These are phyloP conservation scores for Fusarium poae DNA, from an alignment of 2,329 filamentous ascomycete genomes.

Conservation along the genomic window DNA sequence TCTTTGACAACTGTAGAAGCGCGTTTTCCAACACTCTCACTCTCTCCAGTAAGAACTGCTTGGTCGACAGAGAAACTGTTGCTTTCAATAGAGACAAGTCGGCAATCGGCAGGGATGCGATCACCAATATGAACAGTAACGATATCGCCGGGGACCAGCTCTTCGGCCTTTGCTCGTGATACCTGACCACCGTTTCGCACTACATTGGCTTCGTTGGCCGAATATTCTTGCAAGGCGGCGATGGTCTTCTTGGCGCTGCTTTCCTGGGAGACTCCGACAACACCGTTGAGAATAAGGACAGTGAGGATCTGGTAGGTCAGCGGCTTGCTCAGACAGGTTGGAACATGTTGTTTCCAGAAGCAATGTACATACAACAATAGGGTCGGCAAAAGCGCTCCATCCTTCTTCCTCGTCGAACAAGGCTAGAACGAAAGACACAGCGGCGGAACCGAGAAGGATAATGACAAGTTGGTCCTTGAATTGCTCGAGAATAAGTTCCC, in stretches of 20 bases:
- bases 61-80: slow-evolving; percentile 98
- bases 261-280: slow-evolving; percentile 98
- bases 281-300: slow-evolving; percentile 94
- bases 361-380: slow-evolving; percentile 80
- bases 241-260: slow-evolving; percentile 99
- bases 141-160: slow-evolving; percentile 94
- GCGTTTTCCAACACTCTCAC: slow-evolving; percentile 95
- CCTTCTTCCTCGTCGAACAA: slow-evolving; percentile 93
- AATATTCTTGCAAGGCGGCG: slow-evolving; percentile 97
- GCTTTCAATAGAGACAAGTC: slow-evolving; percentile 89
- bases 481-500: slow-evolving; percentile 97
- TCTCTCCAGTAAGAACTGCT: slow-evolving; percentile 96
- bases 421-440: slow-evolving; percentile 91
- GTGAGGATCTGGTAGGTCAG: slow-evolving; percentile 77
- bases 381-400: slow-evolving; percentile 98
- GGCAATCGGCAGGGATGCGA: slow-evolving; percentile 94
- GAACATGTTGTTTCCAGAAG: slow-evolving; percentile 7
- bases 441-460: slow-evolving; percentile 92
- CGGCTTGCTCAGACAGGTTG: slow-evolving; percentile 5
- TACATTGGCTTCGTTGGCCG: slow-evolving; percentile 96
- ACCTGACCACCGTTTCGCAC: slow-evolving; percentile 83
- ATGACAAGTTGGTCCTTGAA: slow-evolving; percentile 99
- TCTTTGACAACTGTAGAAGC: slow-evolving; percentile 75
- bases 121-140: slow-evolving; percentile 90
- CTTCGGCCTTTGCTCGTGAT: slow-evolving; percentile 91